Base-by-base conservation (phyloP, 192 early-diverging fungal species). In the Fimicolochytrium jonesii region DNA sequence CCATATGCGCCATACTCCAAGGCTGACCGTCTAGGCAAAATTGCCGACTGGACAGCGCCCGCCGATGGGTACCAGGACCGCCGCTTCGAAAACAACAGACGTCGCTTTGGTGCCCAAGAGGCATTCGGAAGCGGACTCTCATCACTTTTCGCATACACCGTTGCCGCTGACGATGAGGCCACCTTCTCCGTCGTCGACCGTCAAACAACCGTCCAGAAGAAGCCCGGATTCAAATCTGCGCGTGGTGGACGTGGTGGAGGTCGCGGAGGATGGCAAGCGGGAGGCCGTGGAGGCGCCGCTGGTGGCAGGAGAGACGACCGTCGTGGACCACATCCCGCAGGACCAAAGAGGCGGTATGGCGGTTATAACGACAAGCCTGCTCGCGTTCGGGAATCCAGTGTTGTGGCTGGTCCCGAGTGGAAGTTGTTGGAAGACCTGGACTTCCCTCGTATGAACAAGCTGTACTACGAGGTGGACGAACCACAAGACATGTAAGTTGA, bases 1-100 rank as follows among this genome's bases (percentile, higher is more conserved):
- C 96, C 96, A 15, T 99, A 94, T 72, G 86, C 90, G 34, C 93
- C 92, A 33, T 99, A 89, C 83, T 91, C 88, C 35, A 97, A 97
- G 80, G 82, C 85, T 23, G 96, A 99, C 75, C 93, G 93, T 64
- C 77, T 99, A 15, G 93, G 92, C 55, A 90, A 92, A 64, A 90
- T 91, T 33, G 93, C 95, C 53, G 91, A 97, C 78, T 97, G 94
- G 93, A 87, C 87, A 53, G 76, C 77, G 34, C 87, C 87, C 48
- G 75, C 84, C 61, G 76, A 84, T 50, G 39, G 20, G 4, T 49
- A 59, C 36, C 25, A 48, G 57, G 60, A 73, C 36, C 36, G 54
- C 23, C 42, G 70, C 13, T 49, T 30, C 50, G 50, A 53, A 13
- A 39, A 49, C 51, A 42, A 59, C 34, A 36, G 56, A 44, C 46